Percentiles rank a stretch among this genome's conserved stretches.
phyloP scores from a whole-genome alignment of 1,284 basidiomycete genomes.

The Salmacisia buchloeana region DNA sequence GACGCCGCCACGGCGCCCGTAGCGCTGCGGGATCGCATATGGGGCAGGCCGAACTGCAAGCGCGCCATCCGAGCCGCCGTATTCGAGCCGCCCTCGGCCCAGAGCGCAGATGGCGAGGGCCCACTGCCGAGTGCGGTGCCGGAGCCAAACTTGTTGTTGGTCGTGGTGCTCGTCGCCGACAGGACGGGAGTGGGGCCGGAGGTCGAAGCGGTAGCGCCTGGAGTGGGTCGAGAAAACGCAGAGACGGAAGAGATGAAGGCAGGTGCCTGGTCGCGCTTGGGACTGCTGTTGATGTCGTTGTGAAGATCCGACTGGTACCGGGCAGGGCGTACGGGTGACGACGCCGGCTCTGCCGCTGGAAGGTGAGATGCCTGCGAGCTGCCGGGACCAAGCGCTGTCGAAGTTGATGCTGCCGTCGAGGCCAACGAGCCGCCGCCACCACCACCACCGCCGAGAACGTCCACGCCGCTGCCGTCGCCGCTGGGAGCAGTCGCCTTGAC shows the following conservation, averaged over 20 bases:
- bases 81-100: neutral
- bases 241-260: neutral
- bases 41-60: neutral
- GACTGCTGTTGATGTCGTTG: neutral
- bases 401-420: neutral
- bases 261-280: neutral
- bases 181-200: neutral
- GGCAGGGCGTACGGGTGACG: neutral
- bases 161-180: neutral
- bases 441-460: neutral
- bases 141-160: neutral
- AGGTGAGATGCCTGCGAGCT: no score
- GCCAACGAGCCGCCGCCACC: no score
- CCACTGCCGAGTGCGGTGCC: neutral
- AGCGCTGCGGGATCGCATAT: neutral
- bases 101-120: neutral
- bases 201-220: neutral
- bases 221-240: neutral
- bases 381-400: no score
- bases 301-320: neutral
- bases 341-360: neutral
- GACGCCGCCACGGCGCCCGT: no score
- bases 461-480: neutral
- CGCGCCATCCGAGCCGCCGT: neutral
- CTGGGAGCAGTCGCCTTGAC: neutral